phyloP scores from a whole-genome alignment of 1,139 yeast species.

The Candida labiduridarum region DNA sequence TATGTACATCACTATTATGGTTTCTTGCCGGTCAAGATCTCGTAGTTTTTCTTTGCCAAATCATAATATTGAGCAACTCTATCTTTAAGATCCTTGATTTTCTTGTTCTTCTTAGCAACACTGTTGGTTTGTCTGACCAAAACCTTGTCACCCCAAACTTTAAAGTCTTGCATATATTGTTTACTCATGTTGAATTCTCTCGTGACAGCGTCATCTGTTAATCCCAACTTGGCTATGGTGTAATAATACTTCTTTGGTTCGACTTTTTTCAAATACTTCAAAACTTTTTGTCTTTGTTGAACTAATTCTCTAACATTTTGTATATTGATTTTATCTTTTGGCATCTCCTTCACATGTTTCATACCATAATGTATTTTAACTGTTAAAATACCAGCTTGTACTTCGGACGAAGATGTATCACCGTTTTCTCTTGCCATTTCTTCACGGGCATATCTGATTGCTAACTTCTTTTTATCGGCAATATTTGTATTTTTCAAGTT shows the following conservation, averaged over 20 bases:
- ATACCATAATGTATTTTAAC: constrained; percentile 78
- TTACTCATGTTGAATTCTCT: constrained; percentile 84
- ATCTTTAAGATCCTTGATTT: constrained; percentile 40
- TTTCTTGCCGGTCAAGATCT: constrained; percentile 13
- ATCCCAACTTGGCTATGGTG: constrained; percentile 84
- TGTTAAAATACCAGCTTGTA: constrained; percentile 90
- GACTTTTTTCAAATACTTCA: constrained; percentile 78
- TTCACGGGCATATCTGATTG: constrained; percentile 64
- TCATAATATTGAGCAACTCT: constrained; percentile 43
- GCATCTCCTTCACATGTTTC: constrained; percentile 70
- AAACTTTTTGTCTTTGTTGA: constrained; percentile 82
- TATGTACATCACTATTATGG: constrained; percentile 4
- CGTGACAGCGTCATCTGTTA: constrained; percentile 76
- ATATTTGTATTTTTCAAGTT: constrained; percentile 71
- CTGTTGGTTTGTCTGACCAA: constrained; percentile 46
- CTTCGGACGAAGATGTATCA: constrained; percentile 94
- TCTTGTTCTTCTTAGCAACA: constrained; percentile 33
- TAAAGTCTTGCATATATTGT: constrained; percentile 81
- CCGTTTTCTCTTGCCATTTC: constrained; percentile 86
- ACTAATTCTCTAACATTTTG: constrained; percentile 78
- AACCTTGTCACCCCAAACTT: constrained; percentile 72
- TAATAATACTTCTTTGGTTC: constrained; percentile 82
- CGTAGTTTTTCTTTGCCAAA: constrained; percentile 43
- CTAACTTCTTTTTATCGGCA: constrained; percentile 59
- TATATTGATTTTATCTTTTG: constrained; percentile 72